Evolutionary conservation across 2,329 filamentous ascomycete genomes (phyloP).

Genomic region (Xylariaceae sp.): DNA sequence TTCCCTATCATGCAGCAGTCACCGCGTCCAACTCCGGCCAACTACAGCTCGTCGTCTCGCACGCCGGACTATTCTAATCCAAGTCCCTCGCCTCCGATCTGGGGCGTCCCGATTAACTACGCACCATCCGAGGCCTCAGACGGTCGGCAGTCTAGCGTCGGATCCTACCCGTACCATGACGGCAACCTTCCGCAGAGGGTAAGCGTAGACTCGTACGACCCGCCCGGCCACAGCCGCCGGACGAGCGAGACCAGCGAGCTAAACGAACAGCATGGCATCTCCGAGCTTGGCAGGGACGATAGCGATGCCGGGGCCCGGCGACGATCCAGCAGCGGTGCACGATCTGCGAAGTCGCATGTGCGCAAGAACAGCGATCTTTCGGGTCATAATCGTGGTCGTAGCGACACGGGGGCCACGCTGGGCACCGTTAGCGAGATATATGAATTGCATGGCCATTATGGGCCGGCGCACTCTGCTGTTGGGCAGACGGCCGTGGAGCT

Average conservation of each 20-base stretch:
- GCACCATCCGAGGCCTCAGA: slow-evolving; percentile 23
- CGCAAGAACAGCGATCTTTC: slow-evolving; percentile 24
- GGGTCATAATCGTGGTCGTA: slow-evolving; percentile 18
- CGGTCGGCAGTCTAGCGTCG: slow-evolving; percentile 30
- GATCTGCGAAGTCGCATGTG: slow-evolving; percentile 15
- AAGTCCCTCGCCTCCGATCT: slow-evolving; percentile 23
- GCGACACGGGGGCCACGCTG: slow-evolving; percentile 26
- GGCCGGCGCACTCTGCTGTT: slow-evolving; percentile 37
- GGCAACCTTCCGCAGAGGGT: slow-evolving; percentile 29
- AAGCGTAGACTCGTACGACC: slow-evolving; percentile 28
- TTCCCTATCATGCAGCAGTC: slow-evolving; percentile 28
- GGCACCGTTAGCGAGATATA: slow-evolving; percentile 39
- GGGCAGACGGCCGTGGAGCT: slow-evolving; percentile 39
- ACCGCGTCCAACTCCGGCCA: slow-evolving; percentile 9
- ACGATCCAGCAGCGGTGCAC: slow-evolving; percentile 26
- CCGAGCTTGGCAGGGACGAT: slow-evolving; percentile 39
- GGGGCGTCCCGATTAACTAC: slow-evolving; percentile 21
- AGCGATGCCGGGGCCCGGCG: slow-evolving; percentile 38
- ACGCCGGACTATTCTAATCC: slow-evolving; percentile 24
- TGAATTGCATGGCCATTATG: slow-evolving; percentile 48
- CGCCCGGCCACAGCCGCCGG: slow-evolving; percentile 37
- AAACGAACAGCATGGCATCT: slow-evolving; percentile 29
- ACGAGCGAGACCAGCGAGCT: slow-evolving; percentile 44
- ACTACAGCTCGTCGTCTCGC: slow-evolving; percentile 18
- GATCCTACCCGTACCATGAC: slow-evolving; percentile 22